Evolutionary conservation across 371 early-diverging fungal genomes (phyloP), one percentile per base, ranked within the genome.

Genomic region (Haplosporangium sp.): DNA sequence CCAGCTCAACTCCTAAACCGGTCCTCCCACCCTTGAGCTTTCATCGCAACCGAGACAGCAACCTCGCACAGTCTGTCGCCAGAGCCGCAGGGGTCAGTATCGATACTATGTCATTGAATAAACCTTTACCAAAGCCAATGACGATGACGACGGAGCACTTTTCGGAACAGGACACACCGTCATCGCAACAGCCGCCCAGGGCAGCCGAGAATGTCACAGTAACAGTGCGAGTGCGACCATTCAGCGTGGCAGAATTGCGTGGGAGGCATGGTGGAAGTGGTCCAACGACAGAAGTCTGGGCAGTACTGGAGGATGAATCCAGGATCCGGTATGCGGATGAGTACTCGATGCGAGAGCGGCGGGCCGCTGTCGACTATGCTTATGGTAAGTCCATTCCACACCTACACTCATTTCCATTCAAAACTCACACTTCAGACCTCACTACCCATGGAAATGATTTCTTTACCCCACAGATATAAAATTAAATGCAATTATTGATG

Each of bases 171-270:
- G 29, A 54, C 29, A 11, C n/a, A 41, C 4, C 29, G 46, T 9
- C 53, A 43, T 23, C 53, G 16, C 37, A 51, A 13, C 21, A 42
- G 38, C 7, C 55, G 11, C 59, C 59, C 9, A 45, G 60, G 40
- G 54, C 60, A 1, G 63, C 70, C 29, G 70, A 69, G 64, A 69
- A 69, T 58, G 53, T 69, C 13, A 69, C 64, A 7, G 70, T 69
- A 21, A 51, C 70, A 46, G 70, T 69, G 16, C 51, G 70, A 9
- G 59, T 63, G 37, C 56, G 70, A 6, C 70, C 70, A 12, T 58
- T 69, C 47, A 57, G 53, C 18, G 29, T 55, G 8, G 14, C 59
- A n/a, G 70, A 69, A 14, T 43, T 69, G 42, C 38, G 59, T n/a
- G 69, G 50, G 13, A 47, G 36, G 5, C 41, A 10, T 6, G 62